A percentile compares a stretch with the other conserved stretches of the same genome.
Conservation (phyloP, 2,329 filamentous ascomycete species). For the Pseudogymnoascus sp. region DNA sequence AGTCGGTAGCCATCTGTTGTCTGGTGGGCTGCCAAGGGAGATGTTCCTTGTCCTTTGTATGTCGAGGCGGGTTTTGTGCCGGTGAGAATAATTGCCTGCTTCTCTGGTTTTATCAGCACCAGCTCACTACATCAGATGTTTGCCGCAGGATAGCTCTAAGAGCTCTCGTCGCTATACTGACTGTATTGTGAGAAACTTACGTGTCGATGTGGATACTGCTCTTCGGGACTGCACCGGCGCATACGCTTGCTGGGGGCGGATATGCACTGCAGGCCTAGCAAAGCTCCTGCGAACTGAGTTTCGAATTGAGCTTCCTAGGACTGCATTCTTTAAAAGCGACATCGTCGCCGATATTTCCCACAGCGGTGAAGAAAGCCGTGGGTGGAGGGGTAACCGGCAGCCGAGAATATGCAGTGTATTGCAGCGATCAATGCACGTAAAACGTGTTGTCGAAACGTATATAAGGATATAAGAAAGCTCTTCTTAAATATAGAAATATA, state of each 20-base stretch:
- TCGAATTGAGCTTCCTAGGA: neutral
- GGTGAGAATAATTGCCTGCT: neutral
- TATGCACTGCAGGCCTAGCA: neutral
- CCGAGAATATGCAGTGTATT: neutral
- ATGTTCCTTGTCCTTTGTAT: neutral
- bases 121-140: neutral
- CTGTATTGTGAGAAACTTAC: neutral
- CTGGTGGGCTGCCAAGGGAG: neutral
- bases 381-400: neutral
- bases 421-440: neutral
- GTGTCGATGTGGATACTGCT: neutral
- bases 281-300: neutral
- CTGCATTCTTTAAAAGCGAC: neutral
- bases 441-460: neutral
- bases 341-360: slow-evolving; percentile 1
- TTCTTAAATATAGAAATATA: slow-evolving; percentile 1
- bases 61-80: neutral
- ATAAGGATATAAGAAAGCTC: neutral
- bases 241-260: neutral
- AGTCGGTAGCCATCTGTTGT: slow-evolving; percentile 14
- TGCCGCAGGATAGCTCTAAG: neutral
- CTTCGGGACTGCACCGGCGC: neutral
- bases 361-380: neutral
- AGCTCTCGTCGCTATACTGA: neutral
- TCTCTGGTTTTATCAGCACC: neutral